Base-by-base conservation (phyloP, 805 yeast species). In the Brettanomyces bruxellensis region DNA sequence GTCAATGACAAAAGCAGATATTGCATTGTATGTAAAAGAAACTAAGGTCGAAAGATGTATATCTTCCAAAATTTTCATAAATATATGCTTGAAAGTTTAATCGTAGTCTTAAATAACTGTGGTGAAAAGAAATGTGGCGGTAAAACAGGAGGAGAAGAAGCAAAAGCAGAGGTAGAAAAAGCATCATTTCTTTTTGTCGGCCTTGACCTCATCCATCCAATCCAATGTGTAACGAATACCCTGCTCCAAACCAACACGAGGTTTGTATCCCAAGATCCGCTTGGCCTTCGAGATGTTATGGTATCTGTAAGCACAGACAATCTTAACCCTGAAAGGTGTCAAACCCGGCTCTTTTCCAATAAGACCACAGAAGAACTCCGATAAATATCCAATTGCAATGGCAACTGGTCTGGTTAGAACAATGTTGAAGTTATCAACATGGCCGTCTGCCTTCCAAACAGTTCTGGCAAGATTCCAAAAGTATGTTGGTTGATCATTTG, bases 391-490 rank as follows among this genome's bases (percentile, higher is more conserved):
- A 38, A 83, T 80, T 2, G 70, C 75, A 49, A 93, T 74, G 2
- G 95, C 98, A n/a, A 87, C 67, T 0, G 85, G 79, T 57, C 84
- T 77, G 41, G 73, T 73, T 48, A 93, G 72, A 22, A 79, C 89
- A 52, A 87, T 79, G 54, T 79, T 82, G 45, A 66, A 71, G 28
- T 73, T 74, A 54, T 84, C 93, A 46, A 86, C 75, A 59, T 82
- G 84, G 3, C 96, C 97, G 66, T 89, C 96, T 23, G 91, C 90
- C 62, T 91, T 91, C 98, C 98, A 93, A 25, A 93, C 95, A 1
- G 95, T 85, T 59, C 97, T 78, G 7, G 97, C 97, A 55, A 93
- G 71, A 3, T 97, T 87, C 97, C 98, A 93, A 66, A 93, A 93
- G 65, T 90, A 95, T 14, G 93, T 77, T 18, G 99, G 99, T 3